These are phyloP conservation scores for Pseudogymnoascus sp. DNA, from an alignment of 2,329 filamentous ascomycete species.

Conservation along the genomic window DNA sequence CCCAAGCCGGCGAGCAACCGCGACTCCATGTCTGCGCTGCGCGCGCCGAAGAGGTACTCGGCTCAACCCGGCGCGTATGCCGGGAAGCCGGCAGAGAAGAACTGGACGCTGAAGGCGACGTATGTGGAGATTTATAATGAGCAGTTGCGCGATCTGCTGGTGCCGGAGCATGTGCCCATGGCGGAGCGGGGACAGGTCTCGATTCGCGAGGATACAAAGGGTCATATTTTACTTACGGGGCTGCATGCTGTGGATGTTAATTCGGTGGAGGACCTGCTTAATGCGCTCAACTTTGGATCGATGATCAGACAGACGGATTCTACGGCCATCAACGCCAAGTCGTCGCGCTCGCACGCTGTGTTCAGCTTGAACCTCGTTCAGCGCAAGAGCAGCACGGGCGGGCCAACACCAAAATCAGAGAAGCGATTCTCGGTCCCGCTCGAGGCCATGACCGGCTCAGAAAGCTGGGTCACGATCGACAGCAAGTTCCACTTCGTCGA, in stretches of 20 bases:
- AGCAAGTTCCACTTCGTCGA: constrained; percentile 99
- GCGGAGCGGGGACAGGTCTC: constrained; percentile 72
- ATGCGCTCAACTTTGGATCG: constrained; percentile 84
- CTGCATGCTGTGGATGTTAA: constrained; percentile 82
- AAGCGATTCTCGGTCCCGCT: constrained; percentile 83
- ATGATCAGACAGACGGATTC: constrained; percentile 93
- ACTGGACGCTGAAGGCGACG: constrained; percentile 86
- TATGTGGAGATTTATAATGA: constrained; percentile 99
- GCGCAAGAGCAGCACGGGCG: constrained; percentile 53
- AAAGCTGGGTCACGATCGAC: constrained; percentile 73
- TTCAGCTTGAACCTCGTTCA: constrained; percentile 93
- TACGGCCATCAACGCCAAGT: constrained; percentile 95
- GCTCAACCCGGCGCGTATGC: constrained; percentile 29
- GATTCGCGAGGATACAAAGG: constrained; percentile 89
- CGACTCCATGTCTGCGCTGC: constrained; percentile 66
- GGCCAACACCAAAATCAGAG: constrained; percentile 48
- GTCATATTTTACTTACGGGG: constrained; percentile 88
- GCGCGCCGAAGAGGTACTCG: constrained; percentile 72
- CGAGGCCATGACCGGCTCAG: constrained; percentile 65
- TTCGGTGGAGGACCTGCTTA: constrained; percentile 83
- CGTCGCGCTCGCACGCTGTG: constrained; percentile 92
- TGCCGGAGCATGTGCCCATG: constrained; percentile 62
- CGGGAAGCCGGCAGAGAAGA: constrained; percentile 49
- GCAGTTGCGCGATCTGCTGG: constrained; percentile 78
- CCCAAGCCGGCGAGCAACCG: constrained; percentile 41